Percentiles rank a stretch among this genome's conserved stretches.
Conservation (phyloP, 352 stramenopile genomes). For the Phytopythium litorale region DNA sequence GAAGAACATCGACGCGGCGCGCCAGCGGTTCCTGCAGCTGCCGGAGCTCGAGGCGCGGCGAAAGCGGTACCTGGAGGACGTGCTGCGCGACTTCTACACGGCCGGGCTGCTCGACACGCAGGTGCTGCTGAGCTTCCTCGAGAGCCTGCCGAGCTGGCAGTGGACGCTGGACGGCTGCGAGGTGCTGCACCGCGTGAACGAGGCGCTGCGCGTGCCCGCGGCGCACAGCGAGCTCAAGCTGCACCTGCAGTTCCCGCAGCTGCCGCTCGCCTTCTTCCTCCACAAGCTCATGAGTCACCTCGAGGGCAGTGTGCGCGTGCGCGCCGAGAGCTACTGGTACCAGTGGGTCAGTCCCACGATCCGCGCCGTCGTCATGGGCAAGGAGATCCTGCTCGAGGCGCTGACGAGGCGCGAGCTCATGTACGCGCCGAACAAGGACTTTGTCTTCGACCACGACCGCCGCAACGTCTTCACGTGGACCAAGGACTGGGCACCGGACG, state of each 20-base stretch:
- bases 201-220: slow-evolving; percentile 31
- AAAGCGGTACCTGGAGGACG: slow-evolving; percentile 39
- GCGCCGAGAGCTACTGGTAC: slow-evolving; percentile 63
- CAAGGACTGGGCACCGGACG: slow-evolving; percentile 19
- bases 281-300: slow-evolving; percentile 60
- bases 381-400: slow-evolving; percentile 35
- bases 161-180: slow-evolving; percentile 68
- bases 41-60: slow-evolving; percentile 40
- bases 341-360: slow-evolving; percentile 56
- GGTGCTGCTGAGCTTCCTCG: slow-evolving; percentile 65
- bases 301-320: slow-evolving; percentile 46
- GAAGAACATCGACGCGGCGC: slow-evolving; percentile 53
- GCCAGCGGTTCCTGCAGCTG: slow-evolving; percentile 50
- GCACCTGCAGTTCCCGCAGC: slow-evolving; percentile 43
- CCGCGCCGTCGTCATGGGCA: slow-evolving; percentile 40
- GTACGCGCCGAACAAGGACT: slow-evolving; percentile 38
- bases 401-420: slow-evolving; percentile 33
- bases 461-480: slow-evolving; percentile 48
- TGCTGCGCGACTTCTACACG: slow-evolving; percentile 63
- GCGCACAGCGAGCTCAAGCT: slow-evolving; percentile 25
- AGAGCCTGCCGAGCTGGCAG: slow-evolving; percentile 58
- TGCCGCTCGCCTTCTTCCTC: slow-evolving; percentile 69
- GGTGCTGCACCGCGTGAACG: slow-evolving; percentile 58
- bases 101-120: slow-evolving; percentile 57
- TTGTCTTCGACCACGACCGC: slow-evolving; percentile 44